Evolutionary conservation across 2,329 filamentous ascomycete genomes (phyloP), one percentile per base, ranked within the genome.

Genomic region (Lachnellula suecica): DNA sequence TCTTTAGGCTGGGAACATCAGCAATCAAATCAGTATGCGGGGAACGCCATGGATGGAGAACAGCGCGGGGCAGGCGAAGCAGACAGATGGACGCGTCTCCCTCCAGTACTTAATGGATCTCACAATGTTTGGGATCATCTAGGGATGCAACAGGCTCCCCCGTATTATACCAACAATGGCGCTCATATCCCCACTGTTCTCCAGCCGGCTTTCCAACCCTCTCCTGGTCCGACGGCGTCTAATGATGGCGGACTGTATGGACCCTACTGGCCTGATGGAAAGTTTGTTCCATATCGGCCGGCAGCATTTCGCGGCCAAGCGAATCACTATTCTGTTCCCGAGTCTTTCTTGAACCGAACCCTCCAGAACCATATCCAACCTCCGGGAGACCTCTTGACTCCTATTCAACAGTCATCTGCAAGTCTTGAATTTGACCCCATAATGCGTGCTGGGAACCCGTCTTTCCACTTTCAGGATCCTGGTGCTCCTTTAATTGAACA

Each of bases 221-320:
- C 75, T 50, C 69, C 79, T 45, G 81, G 80, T 2, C 80, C 81
- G 24, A 83, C 81, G 7, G 79, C 79, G 25, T 78, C 81, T 2
- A 80, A 80, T 48, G 76, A 77, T 25, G 74, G 76, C 49, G 79
- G 79, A 8, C 74, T 78, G 4, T 84, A 81, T 66, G 82, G 82
- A 0, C 81, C 81, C 24, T 84, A 84, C 62, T 85, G 81, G 80
- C 80, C 82, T 19, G 79, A 84, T 71, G 82, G 81, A n/a, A 79
- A 79, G 41, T 69, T 63, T 47, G 59, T 63, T 17, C 66, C 82
- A 11, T 84, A 84, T 65, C 74, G 80, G 53, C 81, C 82, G 11
- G 79, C 81, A 31, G 79, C 80, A 5, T 69, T 81, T 53, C 73
- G 78, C 53, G 79, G 83, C 65, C 73, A 77, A 42, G 74, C 77